phyloP scores from a whole-genome alignment of 2,329 filamentous ascomycete species.

The Fusarium pseudonygamai region DNA sequence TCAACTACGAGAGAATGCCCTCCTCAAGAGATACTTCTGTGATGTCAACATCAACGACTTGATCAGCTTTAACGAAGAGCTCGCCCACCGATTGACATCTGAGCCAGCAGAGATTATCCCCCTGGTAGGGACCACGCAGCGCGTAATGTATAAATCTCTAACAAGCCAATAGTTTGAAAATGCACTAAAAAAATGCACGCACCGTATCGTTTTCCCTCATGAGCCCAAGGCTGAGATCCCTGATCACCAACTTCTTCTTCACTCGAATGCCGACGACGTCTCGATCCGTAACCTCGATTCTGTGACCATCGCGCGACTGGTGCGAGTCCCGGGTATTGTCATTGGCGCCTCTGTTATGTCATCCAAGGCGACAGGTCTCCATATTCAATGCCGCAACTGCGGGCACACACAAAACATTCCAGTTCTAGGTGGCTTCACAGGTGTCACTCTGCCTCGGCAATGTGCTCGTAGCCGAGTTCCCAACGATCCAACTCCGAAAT shows the following conservation, averaged over 20 bases:
- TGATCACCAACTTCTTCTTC: slow-evolving; percentile 92
- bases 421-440: slow-evolving; percentile 86
- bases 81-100: slow-evolving; percentile 87
- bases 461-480: slow-evolving; percentile 73
- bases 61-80: slow-evolving; percentile 94
- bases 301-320: slow-evolving; percentile 90
- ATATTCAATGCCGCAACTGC: slow-evolving; percentile 90
- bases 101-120: slow-evolving; percentile 94
- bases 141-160: background rate
- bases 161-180: slow-evolving; percentile 76
- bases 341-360: slow-evolving; percentile 97
- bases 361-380: slow-evolving; percentile 88
- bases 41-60: slow-evolving; percentile 96
- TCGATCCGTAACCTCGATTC: slow-evolving; percentile 96
- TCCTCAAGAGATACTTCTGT: slow-evolving; percentile 94
- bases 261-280: slow-evolving; percentile 89
- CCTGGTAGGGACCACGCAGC: slow-evolving; percentile 65
- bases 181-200: slow-evolving; percentile 89
- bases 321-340: slow-evolving; percentile 95
- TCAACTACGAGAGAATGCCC: slow-evolving; percentile 92
- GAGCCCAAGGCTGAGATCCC: slow-evolving; percentile 75
- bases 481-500: slow-evolving; percentile 76
- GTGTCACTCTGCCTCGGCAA: slow-evolving; percentile 82
- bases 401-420: slow-evolving; percentile 74
- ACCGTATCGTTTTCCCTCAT: slow-evolving; percentile 89